phyloP scores from a whole-genome alignment of 176 grass and related monocot species.

The Dactylis glomerata region DNA sequence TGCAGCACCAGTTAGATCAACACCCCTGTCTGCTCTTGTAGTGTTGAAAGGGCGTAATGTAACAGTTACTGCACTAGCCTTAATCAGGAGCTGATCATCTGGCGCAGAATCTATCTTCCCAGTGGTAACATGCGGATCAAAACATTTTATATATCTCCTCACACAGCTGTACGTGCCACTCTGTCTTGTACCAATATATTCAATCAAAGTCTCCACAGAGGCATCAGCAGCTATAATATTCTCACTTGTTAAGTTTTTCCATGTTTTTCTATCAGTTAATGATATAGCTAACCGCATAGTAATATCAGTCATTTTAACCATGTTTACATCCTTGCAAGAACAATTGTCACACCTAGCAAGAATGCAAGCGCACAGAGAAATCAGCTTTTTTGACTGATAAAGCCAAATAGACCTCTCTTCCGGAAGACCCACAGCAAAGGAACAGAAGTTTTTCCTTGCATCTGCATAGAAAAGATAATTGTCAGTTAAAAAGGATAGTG shows the following conservation, averaged over 20 bases:
- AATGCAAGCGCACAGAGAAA: conserved; percentile 84
- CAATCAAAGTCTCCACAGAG: conserved; percentile 62
- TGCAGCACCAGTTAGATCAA: conserved; percentile 49
- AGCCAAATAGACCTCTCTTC: conserved; percentile 89
- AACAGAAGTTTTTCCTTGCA: conserved; percentile 75
- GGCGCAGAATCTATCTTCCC: conserved; percentile 42
- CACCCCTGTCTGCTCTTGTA: conserved; percentile 36
- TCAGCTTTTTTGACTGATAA: conserved; percentile 72
- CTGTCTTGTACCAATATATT: conserved; percentile 52
- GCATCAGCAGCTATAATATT: conserved; percentile 47
- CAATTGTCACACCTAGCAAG: conserved; percentile 67
- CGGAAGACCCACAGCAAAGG: conserved; percentile 49
- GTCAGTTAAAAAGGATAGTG: conserved; percentile 17
- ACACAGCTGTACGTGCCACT: conserved; percentile 68
- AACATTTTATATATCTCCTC: conserved; percentile 62
- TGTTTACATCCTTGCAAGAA: conserved; percentile 40
- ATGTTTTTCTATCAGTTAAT: conserved; percentile 81
- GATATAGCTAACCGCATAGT: conserved; percentile 80
- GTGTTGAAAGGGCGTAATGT: conserved; percentile 80
- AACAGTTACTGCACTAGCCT: conserved; percentile 77
- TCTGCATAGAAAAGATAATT: conserved; percentile 56
- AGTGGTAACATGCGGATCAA: conserved; percentile 39
- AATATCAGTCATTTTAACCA: conserved; percentile 51
- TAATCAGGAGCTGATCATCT: conserved; percentile 74
- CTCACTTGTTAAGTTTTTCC: conserved; percentile 61